These are phyloP conservation scores for Forsythia viridissima DNA, from an alignment of 257 asterid genomes.

Conservation along the genomic window DNA sequence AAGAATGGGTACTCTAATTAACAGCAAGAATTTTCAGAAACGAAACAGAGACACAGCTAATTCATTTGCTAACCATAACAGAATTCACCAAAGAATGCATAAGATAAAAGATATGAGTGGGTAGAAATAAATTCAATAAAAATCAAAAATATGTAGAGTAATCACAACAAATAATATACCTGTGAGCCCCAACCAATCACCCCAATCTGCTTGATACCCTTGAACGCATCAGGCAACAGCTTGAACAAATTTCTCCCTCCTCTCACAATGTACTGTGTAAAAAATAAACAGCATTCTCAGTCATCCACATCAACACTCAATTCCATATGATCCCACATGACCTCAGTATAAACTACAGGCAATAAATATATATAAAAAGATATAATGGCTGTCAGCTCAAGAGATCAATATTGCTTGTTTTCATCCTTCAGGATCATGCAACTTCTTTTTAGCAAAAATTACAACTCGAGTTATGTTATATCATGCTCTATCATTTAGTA, in stretches of 20 bases:
- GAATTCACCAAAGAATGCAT: slow-evolving; percentile 1
- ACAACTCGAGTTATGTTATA: neutral
- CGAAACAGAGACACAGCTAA: neutral
- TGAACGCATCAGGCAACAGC: slow-evolving; percentile 83
- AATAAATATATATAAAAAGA: neutral
- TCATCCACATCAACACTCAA: neutral
- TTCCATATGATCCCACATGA: neutral
- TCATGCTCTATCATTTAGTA: neutral
- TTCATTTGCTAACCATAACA: neutral
- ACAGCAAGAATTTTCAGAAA: neutral
- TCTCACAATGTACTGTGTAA: slow-evolving; percentile 78
- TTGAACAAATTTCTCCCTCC: slow-evolving; percentile 95
- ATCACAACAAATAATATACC: slow-evolving; percentile 34
- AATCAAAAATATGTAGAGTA: neutral
- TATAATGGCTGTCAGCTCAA: neutral
- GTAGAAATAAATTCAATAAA: neutral
- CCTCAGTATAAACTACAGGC: neutral
- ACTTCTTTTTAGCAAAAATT: slow-evolving; percentile 1
- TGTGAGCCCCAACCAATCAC: slow-evolving; percentile 99
- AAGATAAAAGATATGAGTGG: neutral
- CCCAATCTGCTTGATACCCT: slow-evolving; percentile 94
- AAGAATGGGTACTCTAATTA: neutral
- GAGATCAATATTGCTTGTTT: neutral
- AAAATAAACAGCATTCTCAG: slow-evolving; percentile 18
- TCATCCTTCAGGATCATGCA: neutral